Evolutionary conservation across 1,284 basidiomycete genomes (phyloP), one percentile per base, ranked within the genome.

Genomic region (Flammula alnicola): DNA sequence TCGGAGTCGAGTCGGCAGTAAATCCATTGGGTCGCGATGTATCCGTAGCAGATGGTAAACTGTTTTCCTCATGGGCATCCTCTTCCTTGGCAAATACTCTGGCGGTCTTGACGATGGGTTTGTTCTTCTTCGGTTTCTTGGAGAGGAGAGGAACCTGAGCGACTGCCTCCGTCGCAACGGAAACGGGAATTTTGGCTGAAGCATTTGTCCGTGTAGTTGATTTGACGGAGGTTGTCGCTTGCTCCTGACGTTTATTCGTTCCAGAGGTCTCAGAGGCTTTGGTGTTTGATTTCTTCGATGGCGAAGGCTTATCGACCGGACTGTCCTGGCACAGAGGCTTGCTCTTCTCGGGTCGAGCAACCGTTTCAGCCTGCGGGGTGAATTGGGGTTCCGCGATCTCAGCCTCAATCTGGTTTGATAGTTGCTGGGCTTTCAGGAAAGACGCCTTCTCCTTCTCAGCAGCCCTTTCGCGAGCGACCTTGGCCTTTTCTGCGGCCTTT

Each of bases 71-170:
- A 12, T 51, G 55, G 3, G 68, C 54, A 27, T 80, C 77, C 29
- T 81, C 83, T 32, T 90, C 88, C 63, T 81, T 75, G 5, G 76
- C 20, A 17, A 27, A 70, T 41, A 83, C 75, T 55, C 73, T 81
- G 60, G 83, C 76, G 3, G 80, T 77, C 60, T 84, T 86, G 46
- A 79, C 55, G 39, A 76, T 60, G 0, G 87, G 85, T 60, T 84
- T 90, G 60, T 76, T 88, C 68, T 91, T 91, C 76, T 88, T 91
- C 3, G 88, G 85, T 69, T 88, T 83, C 65, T 83, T 89, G 17
- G 88, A 90, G 29, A 89, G 71, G 30, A 91, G 78, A 12, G 88
- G 88, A 12, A 80, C 81, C 61, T 89, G 88, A 2, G 75, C 59
- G 6, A 65, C 60, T 26, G 71, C 68, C 33, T 78, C 77, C 1